Base-by-base conservation (phyloP, 2,329 filamentous ascomycete species). In the Metarhizium rileyi region DNA sequence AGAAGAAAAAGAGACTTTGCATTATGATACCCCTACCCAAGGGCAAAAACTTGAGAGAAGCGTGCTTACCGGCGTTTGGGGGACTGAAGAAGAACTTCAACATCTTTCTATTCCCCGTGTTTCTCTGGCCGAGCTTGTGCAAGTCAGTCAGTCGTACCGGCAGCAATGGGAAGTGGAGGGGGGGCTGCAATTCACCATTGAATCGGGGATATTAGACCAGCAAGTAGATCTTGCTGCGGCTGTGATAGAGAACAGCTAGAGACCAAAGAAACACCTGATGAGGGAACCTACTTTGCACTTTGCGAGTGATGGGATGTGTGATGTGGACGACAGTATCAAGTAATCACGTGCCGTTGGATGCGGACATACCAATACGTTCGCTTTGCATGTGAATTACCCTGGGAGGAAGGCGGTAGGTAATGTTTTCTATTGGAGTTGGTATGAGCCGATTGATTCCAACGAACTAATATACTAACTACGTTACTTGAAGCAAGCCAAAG, bases 71-170 rank as follows among this genome's bases (percentile, higher is more conserved):
- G 67, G 67, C 66, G 66, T 69, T 70, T 64, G 43, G 50, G 64
- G 66, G 67, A 63, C 69, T 68, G 65, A 61, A 66, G 68, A 71
- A 70, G 68, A 69, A 70, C 55, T 72, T 72, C 69, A 72, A 72
- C 69, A 70, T 71, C 67, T 71, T 71, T 70, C 63, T 50, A 63
- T 66, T 66, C 66, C 66, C 54, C 54, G 40, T 52, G 57, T 63
- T 67, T 68, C 63, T 66, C 66, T 65, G 65, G 66, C 66, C 64
- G 59, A 69, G 60, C 64, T 64, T 52, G 56, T 66, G 64, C 65
- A 66, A 52, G 62, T 62, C 61, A 56, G 56, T 53, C 57, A 57
- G 59, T 54, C 55, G 51, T 35, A 49, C 40, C 35, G 41, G 41
- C 23, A 47, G 26, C 26, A 23, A 22, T 33, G 50, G 27, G 22